Conservation (phyloP, 352 stramenopile species). For the Phytophthora chlamydospora region DNA sequence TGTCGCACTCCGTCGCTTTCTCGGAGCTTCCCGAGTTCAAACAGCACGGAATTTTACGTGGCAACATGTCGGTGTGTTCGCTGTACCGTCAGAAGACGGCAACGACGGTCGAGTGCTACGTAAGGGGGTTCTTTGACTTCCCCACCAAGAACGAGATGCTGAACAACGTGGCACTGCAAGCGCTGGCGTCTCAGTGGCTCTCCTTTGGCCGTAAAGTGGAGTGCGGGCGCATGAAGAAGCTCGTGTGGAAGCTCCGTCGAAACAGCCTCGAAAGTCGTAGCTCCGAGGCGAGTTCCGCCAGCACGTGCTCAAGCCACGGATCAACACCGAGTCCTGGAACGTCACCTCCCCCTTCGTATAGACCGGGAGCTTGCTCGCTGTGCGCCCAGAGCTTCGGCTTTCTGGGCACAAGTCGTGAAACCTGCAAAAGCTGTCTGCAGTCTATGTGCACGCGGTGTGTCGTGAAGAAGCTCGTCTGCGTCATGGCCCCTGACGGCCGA, state of each 20-base stretch:
- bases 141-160: slow-evolving; percentile 34
- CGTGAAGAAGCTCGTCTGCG: slow-evolving; percentile 28
- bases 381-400: slow-evolving; percentile 35
- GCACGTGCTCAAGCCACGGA: slow-evolving; percentile 16
- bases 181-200: slow-evolving; percentile 32
- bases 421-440: slow-evolving; percentile 24
- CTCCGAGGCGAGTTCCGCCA: slow-evolving; percentile 7
- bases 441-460: slow-evolving; percentile 31
- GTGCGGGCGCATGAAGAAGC: slow-evolving; percentile 50
- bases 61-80: slow-evolving; percentile 50
- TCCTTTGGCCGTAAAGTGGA: slow-evolving; percentile 34
- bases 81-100: slow-evolving; percentile 43
- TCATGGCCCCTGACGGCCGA: slow-evolving; percentile 22
- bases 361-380: slow-evolving; percentile 12
- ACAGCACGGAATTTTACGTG: slow-evolving; percentile 33
- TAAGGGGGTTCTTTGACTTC: slow-evolving; percentile 48
- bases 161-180: slow-evolving; percentile 32
- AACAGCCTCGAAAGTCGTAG: slow-evolving; percentile 17
- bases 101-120: slow-evolving; percentile 42
- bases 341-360: not conserved
- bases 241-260: slow-evolving; percentile 40
- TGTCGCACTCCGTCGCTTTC: slow-evolving; percentile 53
- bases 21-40: slow-evolving; percentile 32
- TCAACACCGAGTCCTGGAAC: slow-evolving; percentile 1
- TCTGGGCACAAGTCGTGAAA: slow-evolving; percentile 22